Evolutionary conservation across 345 rosid genomes (phyloP).

Genomic region (Citrus australasica): DNA sequence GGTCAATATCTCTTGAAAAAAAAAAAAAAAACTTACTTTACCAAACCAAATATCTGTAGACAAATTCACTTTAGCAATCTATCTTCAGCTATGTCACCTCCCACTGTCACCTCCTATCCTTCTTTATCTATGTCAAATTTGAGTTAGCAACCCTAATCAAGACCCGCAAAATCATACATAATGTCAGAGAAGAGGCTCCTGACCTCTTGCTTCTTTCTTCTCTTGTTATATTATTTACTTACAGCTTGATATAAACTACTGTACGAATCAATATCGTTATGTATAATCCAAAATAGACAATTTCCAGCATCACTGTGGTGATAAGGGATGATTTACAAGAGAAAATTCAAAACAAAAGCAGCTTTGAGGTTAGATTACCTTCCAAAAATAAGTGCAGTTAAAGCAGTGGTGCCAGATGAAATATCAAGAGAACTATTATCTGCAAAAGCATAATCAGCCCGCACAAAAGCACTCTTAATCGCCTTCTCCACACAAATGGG

Average conservation of each 20-base stretch:
- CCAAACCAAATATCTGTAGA: background rate
- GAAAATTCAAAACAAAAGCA: background rate
- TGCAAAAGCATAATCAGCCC: constrained; percentile 91
- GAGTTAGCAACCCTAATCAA: background rate
- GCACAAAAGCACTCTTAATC: constrained; percentile 69
- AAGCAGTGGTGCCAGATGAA: constrained; percentile 94
- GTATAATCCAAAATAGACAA: background rate
- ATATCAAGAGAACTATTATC: constrained; percentile 82
- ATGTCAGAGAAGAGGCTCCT: background rate
- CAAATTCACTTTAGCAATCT: background rate
- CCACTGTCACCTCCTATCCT: background rate
- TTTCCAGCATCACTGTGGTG: background rate
- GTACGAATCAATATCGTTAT: background rate
- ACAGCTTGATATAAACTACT: background rate
- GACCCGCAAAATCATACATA: background rate
- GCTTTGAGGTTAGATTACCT: constrained; percentile 40
- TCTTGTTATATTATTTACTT: background rate
- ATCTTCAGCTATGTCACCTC: background rate
- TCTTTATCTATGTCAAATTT: background rate
- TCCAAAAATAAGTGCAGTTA: constrained; percentile 73
- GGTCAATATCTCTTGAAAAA: background rate
- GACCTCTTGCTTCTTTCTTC: background rate
- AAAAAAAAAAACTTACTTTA: background rate
- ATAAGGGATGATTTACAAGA: background rate
- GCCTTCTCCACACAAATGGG: constrained; percentile 76